Percentiles rank a stretch among this genome's conserved stretches.
Evolutionary conservation across 257 asterid genomes (phyloP).

Genomic region (Penstemon davidsonii): DNA sequence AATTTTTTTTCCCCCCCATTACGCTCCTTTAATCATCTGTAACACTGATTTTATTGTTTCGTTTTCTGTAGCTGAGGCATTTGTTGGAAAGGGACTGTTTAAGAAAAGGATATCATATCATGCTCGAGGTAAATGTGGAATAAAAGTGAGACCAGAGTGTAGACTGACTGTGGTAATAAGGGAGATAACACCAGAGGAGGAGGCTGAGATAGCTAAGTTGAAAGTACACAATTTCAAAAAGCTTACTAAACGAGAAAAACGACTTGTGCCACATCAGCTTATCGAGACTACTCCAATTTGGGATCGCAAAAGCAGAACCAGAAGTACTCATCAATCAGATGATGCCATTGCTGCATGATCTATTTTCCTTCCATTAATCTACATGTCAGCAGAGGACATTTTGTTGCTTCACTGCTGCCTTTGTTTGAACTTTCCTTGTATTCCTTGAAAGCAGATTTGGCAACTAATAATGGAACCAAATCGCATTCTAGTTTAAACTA

Average conservation of each 20-base stretch:
- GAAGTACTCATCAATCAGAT: conserved; percentile 27
- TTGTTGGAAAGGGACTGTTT: conserved; percentile 77
- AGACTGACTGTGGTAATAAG: conserved; percentile 75
- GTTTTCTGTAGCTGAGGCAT: conserved; percentile 77
- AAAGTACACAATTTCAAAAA: conserved; percentile 75
- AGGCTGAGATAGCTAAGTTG: conserved; percentile 82
- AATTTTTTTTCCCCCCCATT: background rate
- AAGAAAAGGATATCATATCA: conserved; percentile 73
- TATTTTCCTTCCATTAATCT: background rate
- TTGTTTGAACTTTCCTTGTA: background rate
- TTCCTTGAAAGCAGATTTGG: too few relatives aligned
- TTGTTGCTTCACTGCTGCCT: conserved; percentile 13
- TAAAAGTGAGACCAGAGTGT: conserved; percentile 66
- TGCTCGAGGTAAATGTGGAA: conserved; percentile 66
- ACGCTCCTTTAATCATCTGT: background rate
- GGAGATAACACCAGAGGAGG: conserved; percentile 85
- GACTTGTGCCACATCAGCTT: conserved; percentile 85
- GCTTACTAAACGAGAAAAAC: conserved; percentile 65
- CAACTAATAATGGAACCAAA: too few relatives aligned
- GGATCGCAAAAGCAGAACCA: conserved; percentile 68
- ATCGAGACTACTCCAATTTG: conserved; percentile 89
- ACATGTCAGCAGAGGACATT: background rate
- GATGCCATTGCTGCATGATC: conserved; percentile 39
- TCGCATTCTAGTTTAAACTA: too few relatives aligned
- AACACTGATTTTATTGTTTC: background rate